A percentile compares a stretch with the other conserved stretches of the same genome.
Evolutionary conservation across 1,284 basidiomycete species (phyloP).

Genomic region (Sphagnurus paluster): DNA sequence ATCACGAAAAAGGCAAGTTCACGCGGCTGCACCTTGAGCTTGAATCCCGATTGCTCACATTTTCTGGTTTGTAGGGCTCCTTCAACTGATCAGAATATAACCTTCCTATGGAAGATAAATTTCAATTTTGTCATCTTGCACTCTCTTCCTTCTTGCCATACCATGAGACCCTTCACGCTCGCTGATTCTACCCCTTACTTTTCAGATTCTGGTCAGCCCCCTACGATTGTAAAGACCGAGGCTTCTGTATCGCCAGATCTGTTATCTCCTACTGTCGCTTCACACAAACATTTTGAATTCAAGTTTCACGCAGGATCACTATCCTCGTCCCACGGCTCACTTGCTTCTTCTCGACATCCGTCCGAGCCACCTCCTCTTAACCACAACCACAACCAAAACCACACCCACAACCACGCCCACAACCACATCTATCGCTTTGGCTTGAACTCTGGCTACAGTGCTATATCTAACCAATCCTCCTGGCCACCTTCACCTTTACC

Average conservation of each 20-base stretch:
- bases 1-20: conserved; percentile 16
- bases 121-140: conserved; percentile 15
- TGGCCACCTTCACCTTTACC: conserved; percentile 29
- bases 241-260: conserved; percentile 39
- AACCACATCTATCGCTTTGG: conserved; percentile 34
- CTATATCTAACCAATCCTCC: conserved; percentile 23
- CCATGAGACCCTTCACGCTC: conserved; percentile 23
- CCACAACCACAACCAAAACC: conserved; percentile 30
- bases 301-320: conserved; percentile 31
- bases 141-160: conserved; percentile 16
- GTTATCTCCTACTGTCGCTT: conserved; percentile 28
- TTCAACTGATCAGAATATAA: conserved; percentile 17
- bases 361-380: conserved; percentile 28
- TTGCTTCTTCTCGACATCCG: conserved; percentile 32
- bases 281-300: conserved; percentile 35
- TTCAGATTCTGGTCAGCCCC: conserved; percentile 19
- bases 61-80: conserved; percentile 12
- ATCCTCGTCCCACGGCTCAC: conserved; percentile 30
- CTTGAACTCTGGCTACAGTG: conserved; percentile 22
- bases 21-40: conserved; percentile 8
- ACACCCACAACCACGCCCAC: too few relatives aligned
- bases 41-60: conserved; percentile 11
- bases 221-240: conserved; percentile 33
- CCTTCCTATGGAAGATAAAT: conserved; percentile 19
- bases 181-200: conserved; percentile 21